Conservation (phyloP, 495 filamentous ascomycete species). For the Darksidea phi region DNA sequence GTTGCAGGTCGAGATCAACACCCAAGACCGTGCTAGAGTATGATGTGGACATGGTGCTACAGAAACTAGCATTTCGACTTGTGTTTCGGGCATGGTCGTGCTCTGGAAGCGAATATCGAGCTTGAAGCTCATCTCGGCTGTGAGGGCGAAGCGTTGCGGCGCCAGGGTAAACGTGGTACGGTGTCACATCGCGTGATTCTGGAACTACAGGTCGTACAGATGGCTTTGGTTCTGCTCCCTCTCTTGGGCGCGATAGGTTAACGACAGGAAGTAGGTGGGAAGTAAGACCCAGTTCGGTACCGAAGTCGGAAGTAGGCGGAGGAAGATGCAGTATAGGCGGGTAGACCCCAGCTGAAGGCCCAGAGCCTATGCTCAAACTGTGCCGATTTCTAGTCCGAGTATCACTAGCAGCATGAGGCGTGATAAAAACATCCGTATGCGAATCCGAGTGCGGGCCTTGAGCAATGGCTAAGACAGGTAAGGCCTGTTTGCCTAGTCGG, state of each 20-base stretch:
- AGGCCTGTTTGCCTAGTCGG: too few relatives aligned
- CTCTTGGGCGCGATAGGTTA: neutral
- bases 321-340: neutral
- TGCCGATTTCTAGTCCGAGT: neutral
- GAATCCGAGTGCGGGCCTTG: neutral
- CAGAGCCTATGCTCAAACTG: neutral
- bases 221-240: neutral
- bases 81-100: slow-evolving; percentile 13
- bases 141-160: neutral
- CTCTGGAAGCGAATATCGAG: slow-evolving; percentile 23
- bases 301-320: neutral
- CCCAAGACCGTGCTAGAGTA: slow-evolving; percentile 28
- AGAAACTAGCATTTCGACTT: slow-evolving; percentile 15
- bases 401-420: neutral
- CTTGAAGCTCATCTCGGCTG: slow-evolving; percentile 16
- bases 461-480: too few relatives aligned
- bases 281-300: neutral
- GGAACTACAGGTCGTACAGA: neutral
- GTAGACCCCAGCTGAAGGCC: neutral
- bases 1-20: slow-evolving; percentile 29
- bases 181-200: neutral
- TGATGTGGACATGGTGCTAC: slow-evolving; percentile 16
- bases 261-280: neutral
- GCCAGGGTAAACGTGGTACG: neutral
- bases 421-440: neutral